Percentiles rank a stretch among this genome's conserved stretches.
Evolutionary conservation across 2,329 filamentous ascomycete species (phyloP).

Genomic region (Alternaria ventricosa): DNA sequence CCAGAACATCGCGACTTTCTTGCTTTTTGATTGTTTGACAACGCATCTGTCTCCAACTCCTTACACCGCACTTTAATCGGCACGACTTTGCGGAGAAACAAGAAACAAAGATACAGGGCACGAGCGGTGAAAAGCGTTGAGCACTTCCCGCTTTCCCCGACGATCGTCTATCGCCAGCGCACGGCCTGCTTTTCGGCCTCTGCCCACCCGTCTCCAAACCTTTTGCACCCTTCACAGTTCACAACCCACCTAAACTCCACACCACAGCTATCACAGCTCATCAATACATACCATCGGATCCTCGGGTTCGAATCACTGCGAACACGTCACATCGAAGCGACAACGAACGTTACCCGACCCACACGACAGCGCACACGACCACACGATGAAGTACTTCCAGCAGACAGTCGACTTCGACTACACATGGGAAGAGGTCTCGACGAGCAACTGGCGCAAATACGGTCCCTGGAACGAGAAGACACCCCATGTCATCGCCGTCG

Average conservation of each 20-base stretch:
- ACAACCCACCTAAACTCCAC: constrained; percentile 12
- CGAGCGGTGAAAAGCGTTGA: constrained; percentile 21
- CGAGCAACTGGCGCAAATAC: constrained; percentile 98
- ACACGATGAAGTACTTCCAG: constrained; percentile 90
- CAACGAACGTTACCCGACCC: neutral
- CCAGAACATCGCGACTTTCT: neutral
- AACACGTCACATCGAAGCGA: constrained; percentile 7
- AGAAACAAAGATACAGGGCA: constrained; percentile 5
- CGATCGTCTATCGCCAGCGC: constrained; percentile 19
- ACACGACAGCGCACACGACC: constrained; percentile 22
- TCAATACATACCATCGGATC: neutral
- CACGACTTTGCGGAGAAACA: neutral
- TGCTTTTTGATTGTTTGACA: constrained; percentile 1
- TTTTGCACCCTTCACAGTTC: constrained; percentile 17
- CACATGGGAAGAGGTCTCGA: constrained; percentile 97
- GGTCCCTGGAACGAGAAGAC: constrained; percentile 98
- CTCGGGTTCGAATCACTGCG: neutral
- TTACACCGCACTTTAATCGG: constrained; percentile 6
- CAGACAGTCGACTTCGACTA: constrained; percentile 92
- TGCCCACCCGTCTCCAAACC: constrained; percentile 22
- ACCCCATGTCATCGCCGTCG: constrained; percentile 94
- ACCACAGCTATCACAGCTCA: constrained; percentile 11
- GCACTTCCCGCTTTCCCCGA: constrained; percentile 20
- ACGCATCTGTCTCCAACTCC: constrained; percentile 5
- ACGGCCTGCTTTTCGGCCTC: constrained; percentile 24